Evolutionary conservation across 768 basidiomycete species (phyloP).

Genomic region (Russula sp.): DNA sequence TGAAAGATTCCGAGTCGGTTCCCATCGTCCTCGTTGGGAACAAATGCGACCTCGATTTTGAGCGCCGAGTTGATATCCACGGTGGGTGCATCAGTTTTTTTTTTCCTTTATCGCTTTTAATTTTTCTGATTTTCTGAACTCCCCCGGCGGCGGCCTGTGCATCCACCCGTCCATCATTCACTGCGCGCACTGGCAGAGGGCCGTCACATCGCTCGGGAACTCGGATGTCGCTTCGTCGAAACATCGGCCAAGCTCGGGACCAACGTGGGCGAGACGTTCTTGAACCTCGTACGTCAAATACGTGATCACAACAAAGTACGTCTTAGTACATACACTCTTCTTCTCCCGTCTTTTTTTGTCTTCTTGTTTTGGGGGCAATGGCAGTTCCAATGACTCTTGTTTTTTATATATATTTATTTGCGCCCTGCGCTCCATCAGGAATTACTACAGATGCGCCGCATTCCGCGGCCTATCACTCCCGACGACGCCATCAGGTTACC

Average conservation of each 20-base stretch:
- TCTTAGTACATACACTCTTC: background rate
- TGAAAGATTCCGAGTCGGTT: constrained; percentile 93
- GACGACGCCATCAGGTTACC: constrained; percentile 2
- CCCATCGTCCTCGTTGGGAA: constrained; percentile 97
- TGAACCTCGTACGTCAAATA: constrained; percentile 87
- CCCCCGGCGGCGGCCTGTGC: background rate
- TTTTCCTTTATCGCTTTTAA: background rate
- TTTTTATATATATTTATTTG: background rate
- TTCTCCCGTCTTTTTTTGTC: too few species aligned
- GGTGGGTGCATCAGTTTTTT: constrained; percentile 59
- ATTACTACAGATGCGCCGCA: constrained; percentile 7
- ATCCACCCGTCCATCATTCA: background rate
- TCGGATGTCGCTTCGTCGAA: constrained; percentile 91
- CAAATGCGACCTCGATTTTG: constrained; percentile 92
- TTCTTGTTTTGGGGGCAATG: background rate
- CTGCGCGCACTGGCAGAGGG: constrained; percentile 58
- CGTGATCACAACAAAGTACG: constrained; percentile 86
- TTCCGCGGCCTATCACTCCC: background rate
- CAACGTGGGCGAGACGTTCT: constrained; percentile 94
- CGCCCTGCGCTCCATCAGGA: background rate
- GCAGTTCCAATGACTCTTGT: background rate
- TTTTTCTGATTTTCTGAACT: too few species aligned
- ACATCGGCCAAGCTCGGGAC: constrained; percentile 94
- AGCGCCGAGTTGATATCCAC: constrained; percentile 90
- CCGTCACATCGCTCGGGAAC: constrained; percentile 87